phyloP scores from a whole-genome alignment of 192 early-diverging fungal genomes.

The Podila epigama region DNA sequence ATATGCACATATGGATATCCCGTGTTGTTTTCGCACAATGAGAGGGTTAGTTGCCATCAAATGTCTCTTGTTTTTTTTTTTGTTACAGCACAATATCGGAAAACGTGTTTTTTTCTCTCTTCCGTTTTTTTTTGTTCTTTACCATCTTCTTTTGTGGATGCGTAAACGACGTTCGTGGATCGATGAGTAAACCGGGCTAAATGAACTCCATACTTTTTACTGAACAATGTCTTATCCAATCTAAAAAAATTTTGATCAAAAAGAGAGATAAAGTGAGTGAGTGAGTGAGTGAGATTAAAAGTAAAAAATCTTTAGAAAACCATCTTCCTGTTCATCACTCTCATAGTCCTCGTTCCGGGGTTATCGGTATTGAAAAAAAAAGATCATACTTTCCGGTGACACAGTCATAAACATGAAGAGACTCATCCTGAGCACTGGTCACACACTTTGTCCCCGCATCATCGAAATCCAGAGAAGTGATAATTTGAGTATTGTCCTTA shows the following conservation, averaged over 20 bases:
- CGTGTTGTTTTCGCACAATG: no score
- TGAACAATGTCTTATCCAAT: conserved; percentile 76
- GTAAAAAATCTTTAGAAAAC: neutral
- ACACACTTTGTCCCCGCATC: conserved; percentile 76
- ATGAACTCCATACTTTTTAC: conserved; percentile 96
- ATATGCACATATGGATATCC: neutral
- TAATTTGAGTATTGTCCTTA: conserved; percentile 70
- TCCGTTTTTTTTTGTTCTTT: no score
- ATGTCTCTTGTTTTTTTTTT: neutral
- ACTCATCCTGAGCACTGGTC: conserved; percentile 86
- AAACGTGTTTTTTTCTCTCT: no score
- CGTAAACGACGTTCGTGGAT: conserved; percentile 81
- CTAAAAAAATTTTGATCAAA: conserved; percentile 34
- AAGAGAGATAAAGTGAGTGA: neutral
- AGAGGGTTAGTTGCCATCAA: neutral
- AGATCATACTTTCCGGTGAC: conserved; percentile 75
- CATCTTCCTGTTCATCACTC: neutral
- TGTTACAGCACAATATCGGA: neutral
- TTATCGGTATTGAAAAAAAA: no score
- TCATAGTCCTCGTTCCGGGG: neutral
- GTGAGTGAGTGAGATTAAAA: neutral
- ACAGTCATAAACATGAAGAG: conserved; percentile 87
- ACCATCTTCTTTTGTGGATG: conserved; percentile 95
- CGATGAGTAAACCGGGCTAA: conserved; percentile 89
- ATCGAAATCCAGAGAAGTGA: conserved; percentile 89